Evolutionary conservation across 495 filamentous ascomycete genomes (phyloP), one percentile per base, ranked within the genome.

Genomic region (Trichoderma gamsii): DNA sequence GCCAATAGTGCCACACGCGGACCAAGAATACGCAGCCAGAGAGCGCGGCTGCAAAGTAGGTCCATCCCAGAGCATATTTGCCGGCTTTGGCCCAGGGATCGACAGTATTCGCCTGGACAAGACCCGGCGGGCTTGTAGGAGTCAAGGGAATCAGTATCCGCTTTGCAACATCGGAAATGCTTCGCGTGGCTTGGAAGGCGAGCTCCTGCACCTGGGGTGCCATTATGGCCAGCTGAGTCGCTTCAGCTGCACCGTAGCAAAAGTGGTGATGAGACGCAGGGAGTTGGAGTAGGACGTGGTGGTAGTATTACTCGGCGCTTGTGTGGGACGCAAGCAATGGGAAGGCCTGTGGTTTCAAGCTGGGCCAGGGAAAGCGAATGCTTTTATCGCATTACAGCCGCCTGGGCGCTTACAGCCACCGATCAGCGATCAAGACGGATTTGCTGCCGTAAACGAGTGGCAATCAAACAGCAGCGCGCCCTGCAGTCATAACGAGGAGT

Each of bases 21-120:
- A 93, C 79, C 15, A 86, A 73, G 4, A 85, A 76, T 12, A 91
- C 84, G 67, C 87, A 68, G 51, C 85, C 81, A 68, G 93, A 78
- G 59, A 97, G 72, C 66, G 90, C 85, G 32, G 96, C 73, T 59
- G 88, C 86, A 71, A 96, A 95, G 75, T 93, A 97, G 4, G 92
- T 89, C 87, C 91, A 95, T 43, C 89, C 92, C 67, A 92, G 77
- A n/a, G 82, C 91, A 77, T 96, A 96, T 80, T 96, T 94, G 15
- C 89, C 90, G n/a, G 91, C 86, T 74, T 90, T 74, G 13, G 74
- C 81, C 89, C 89, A 97, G 63, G 92, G 89, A 78, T 96, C 92
- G 75, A 88, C 79, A 18, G 87, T 89, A 73, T 85, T 86, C 35
- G 92, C 91, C 73, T 89, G 88, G 18, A 90, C 80, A 46, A 93